A percentile compares a stretch with the other conserved stretches of the same genome.
phyloP scores from a whole-genome alignment of 257 asterid species.

The Gentiana macrophylla region DNA sequence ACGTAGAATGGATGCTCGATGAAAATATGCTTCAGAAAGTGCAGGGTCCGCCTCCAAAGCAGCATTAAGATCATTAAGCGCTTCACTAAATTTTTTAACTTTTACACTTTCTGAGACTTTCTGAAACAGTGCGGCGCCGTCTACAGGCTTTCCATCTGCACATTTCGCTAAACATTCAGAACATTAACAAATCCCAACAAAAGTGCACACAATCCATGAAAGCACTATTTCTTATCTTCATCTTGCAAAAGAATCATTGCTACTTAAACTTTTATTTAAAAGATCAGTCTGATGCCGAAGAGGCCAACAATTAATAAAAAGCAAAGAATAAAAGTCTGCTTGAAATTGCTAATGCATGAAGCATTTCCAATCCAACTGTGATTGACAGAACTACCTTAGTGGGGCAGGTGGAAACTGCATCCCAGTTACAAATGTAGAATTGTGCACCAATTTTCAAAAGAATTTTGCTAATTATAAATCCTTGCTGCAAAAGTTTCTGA shows the following conservation, averaged over 20 bases:
- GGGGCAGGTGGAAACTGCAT: too few relatives aligned
- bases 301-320: background rate
- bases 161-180: background rate
- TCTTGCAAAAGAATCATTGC: background rate
- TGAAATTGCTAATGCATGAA: background rate
- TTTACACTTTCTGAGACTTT: conserved; percentile 64
- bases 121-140: conserved; percentile 62
- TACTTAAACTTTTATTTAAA: background rate
- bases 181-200: background rate
- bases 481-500: too few relatives aligned
- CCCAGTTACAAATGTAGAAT: too few relatives aligned
- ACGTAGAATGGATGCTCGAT: conserved; percentile 71
- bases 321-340: too few relatives aligned
- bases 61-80: conserved; percentile 71
- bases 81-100: conserved; percentile 79
- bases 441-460: too few relatives aligned
- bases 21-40: conserved; percentile 73
- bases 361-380: too few relatives aligned
- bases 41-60: conserved; percentile 85
- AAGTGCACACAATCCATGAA: background rate
- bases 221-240: background rate
- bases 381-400: too few relatives aligned
- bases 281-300: background rate
- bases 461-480: too few relatives aligned
- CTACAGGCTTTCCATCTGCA: conserved; percentile 63